A percentile compares a stretch with the other conserved stretches of the same genome.
Conservation (phyloP, 371 early-diverging fungal species). For the Nematocida sp. region DNA sequence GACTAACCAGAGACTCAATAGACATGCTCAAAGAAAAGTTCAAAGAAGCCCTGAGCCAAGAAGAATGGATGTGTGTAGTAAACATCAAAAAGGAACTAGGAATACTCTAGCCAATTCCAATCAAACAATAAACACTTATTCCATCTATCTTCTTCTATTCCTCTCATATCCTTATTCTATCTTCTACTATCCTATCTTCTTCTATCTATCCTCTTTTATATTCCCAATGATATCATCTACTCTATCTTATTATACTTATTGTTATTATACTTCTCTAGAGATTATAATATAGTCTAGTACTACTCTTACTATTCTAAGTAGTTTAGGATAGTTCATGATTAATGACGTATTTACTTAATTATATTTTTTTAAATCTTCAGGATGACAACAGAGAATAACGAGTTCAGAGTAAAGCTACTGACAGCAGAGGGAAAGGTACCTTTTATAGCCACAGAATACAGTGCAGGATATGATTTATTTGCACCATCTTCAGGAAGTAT, state of each 20-base stretch:
- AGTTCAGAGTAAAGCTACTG: slow-evolving; percentile 38
- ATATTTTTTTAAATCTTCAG: not conserved
- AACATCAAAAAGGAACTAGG: slow-evolving; percentile 67
- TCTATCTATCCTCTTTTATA: too few relatives aligned
- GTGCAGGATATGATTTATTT: slow-evolving; percentile 85
- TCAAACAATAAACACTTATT: not conserved
- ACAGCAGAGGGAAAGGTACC: slow-evolving; percentile 2
- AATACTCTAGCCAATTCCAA: slow-evolving; percentile 50
- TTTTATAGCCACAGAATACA: slow-evolving; percentile 15
- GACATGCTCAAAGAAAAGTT: slow-evolving; percentile 89
- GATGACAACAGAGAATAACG: slow-evolving; percentile 7
- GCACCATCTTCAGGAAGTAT: slow-evolving; percentile 69
- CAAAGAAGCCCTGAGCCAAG: slow-evolving; percentile 81
- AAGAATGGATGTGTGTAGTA: slow-evolving; percentile 78
- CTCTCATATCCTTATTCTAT: too few relatives aligned
- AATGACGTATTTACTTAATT: not conserved
- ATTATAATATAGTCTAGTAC: too few relatives aligned
- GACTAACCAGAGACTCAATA: slow-evolving; percentile 82
- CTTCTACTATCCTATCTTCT: too few relatives aligned
- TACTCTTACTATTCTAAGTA: too few relatives aligned
- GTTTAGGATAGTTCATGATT: too few relatives aligned
- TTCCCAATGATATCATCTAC: too few relatives aligned
- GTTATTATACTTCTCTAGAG: too few relatives aligned
- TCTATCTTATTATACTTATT: too few relatives aligned
- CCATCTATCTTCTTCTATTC: too few relatives aligned